Evolutionary conservation across 768 basidiomycete species (phyloP).

Genomic region (Porpolomopsis calyptriformis): DNA sequence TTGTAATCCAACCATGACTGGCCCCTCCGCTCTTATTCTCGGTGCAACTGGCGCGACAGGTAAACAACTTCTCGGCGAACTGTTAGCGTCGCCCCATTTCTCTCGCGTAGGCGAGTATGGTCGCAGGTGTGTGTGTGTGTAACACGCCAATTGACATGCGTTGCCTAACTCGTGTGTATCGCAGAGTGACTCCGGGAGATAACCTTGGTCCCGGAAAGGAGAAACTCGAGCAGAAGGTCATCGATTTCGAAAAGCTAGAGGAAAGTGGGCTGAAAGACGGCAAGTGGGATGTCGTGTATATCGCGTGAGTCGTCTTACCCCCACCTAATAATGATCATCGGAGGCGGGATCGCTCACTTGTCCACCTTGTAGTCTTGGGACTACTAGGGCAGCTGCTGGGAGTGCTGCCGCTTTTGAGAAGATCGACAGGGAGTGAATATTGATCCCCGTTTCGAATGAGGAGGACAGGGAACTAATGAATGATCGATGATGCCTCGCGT

Average conservation of each 20-base stretch:
- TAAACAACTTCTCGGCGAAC: conserved; percentile 45
- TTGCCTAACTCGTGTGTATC: too few relatives aligned
- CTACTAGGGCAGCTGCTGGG: conserved; percentile 49
- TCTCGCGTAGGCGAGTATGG: conserved; percentile 61
- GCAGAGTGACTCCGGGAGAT: conserved; percentile 33
- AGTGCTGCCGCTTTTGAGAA: conserved; percentile 58
- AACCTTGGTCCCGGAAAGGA: conserved; percentile 31
- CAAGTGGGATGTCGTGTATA: conserved; percentile 68
- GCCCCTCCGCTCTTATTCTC: conserved; percentile 54
- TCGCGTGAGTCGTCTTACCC: conserved; percentile 37
- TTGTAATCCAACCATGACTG: conserved; percentile 8
- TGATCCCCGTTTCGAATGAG: too few relatives aligned
- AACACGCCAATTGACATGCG: too few relatives aligned
- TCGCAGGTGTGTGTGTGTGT: conserved; percentile 28
- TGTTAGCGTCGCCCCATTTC: conserved; percentile 48
- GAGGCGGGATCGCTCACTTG: too few relatives aligned
- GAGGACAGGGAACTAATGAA: too few relatives aligned
- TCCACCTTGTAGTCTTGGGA: conserved; percentile 41
- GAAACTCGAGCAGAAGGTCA: conserved; percentile 57
- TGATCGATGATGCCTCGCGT: too few relatives aligned
- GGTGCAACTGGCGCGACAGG: conserved; percentile 71
- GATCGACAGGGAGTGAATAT: conserved; percentile 63
- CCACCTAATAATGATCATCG: too few relatives aligned
- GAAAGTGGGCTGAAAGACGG: conserved; percentile 39
- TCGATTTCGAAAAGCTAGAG: conserved; percentile 60